These are phyloP conservation scores for Phialophora expanda DNA, from an alignment of 2,329 filamentous ascomycete genomes.

Conservation along the genomic window DNA sequence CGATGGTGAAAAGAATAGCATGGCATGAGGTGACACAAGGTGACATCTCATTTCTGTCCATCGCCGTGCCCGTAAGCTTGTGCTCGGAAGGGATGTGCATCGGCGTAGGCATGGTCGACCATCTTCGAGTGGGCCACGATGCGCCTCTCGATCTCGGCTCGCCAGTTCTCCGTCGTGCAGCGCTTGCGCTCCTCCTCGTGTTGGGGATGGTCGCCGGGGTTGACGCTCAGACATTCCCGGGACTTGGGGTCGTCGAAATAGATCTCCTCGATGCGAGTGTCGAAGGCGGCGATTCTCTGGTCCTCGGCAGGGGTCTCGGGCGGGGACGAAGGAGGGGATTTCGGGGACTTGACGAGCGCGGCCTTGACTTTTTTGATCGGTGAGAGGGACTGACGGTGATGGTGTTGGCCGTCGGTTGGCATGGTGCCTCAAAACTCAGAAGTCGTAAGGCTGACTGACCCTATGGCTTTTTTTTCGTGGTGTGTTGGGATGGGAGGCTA, in stretches of 20 bases:
- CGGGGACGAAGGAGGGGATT: not conserved
- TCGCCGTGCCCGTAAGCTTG: constrained; percentile 26
- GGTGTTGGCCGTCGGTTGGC: not conserved
- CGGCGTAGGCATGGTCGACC: constrained; percentile 24
- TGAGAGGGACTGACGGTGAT: not conserved
- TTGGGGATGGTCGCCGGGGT: constrained; percentile 19
- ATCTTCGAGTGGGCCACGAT: constrained; percentile 10
- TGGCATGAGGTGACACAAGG: not conserved
- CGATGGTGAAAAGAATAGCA: not conserved
- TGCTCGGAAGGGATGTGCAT: constrained; percentile 8
- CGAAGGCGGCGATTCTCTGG: not conserved
- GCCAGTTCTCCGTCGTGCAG: constrained; percentile 23
- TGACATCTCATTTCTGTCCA: constrained; percentile 18
- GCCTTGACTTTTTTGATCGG: constrained; percentile 21
- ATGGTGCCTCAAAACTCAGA: not conserved
- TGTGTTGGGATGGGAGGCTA: not conserved
- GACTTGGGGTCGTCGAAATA: constrained; percentile 24
- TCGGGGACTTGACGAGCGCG: constrained; percentile 8
- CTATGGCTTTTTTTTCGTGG: not conserved
- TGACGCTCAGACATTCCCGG: constrained; percentile 20
- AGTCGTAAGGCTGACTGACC: not conserved
- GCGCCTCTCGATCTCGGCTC: constrained; percentile 28
- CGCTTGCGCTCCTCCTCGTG: constrained; percentile 5
- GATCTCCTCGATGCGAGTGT: constrained; percentile 22
- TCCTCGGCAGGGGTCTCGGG: not conserved